Base-by-base conservation (phyloP, 805 yeast species). In the Spathaspora gorwiae region DNA sequence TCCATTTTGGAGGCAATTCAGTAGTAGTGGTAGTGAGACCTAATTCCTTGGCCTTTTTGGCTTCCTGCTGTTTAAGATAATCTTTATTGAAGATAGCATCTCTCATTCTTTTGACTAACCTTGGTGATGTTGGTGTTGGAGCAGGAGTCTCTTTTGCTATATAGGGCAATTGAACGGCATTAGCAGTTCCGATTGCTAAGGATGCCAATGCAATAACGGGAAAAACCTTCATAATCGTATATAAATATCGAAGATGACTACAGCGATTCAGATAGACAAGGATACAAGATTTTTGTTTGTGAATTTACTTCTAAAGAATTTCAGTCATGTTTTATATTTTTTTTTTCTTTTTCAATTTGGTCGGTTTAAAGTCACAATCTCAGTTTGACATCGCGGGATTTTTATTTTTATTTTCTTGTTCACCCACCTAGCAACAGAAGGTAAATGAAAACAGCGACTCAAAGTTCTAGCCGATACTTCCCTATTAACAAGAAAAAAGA, bases 1-100 rank as follows among this genome's bases (percentile, higher is more conserved):
- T 42, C 96, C 96, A 87, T 2, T 89, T 83, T 45, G 68, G 68
- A 4, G 79, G 82, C 2, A 43, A 37, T n/a, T 42, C 37, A 2
- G 14, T 37, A 6, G 40, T 41, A 4, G 50, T 42, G 2, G 46
- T 46, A 6, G 50, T 40, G 9, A 11, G 12, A 3, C 32, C 32
- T 11, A 29, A 9, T 6, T 34, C 42, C n/a, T 39, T 47, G 27
- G 34, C 37, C 35, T 36, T 38, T 19, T 54, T 54, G 40, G 54
- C 55, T 34, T 53, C 56, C 48, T 58, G 58, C 26, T 55, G 40
- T 36, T 61, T 55, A 44, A 59, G 50, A 51, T 64, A 66, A 11
- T 60, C 60, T 27, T 61, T 59, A 43, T 63, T 64, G 24, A 63
- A 45, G 27, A 67, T 59, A 33, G 57, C 64, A 7, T 61, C 65